A percentile compares a stretch with the other conserved stretches of the same genome.
Evolutionary conservation across 129 eudicot genomes (phyloP).

Genomic region (Dittrichia graveolens): DNA sequence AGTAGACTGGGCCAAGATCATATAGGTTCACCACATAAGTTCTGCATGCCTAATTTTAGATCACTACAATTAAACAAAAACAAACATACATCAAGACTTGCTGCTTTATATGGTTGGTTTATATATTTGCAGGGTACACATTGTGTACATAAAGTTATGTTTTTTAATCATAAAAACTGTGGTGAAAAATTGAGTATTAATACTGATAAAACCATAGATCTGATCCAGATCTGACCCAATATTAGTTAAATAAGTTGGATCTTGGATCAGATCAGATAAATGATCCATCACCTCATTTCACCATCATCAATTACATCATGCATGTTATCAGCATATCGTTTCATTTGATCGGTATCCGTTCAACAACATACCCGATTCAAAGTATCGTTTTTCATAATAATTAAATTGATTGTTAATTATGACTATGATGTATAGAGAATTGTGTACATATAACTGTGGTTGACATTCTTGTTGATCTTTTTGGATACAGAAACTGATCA

Average conservation of each 20-base stretch:
- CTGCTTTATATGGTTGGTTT: background rate
- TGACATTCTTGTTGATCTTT: conserved; percentile 4
- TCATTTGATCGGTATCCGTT: conserved; percentile 1
- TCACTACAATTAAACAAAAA: background rate
- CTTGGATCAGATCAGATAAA: conserved; percentile 32
- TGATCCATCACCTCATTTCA: conserved; percentile 24
- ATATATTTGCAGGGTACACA: background rate
- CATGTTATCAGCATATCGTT: conserved; percentile 11
- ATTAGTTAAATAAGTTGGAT: conserved; percentile 26
- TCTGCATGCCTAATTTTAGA: no score
- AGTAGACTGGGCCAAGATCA: no score
- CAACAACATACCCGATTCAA: conserved; percentile 15
- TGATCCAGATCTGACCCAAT: conserved; percentile 36
- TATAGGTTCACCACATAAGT: no score
- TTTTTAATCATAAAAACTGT: background rate
- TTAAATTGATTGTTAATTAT: background rate
- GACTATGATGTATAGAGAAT: background rate
- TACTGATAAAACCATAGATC: conserved; percentile 24
- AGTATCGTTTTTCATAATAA: no score
- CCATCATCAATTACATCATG: background rate
- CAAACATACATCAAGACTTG: background rate
- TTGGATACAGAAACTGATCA: conserved; percentile 33
- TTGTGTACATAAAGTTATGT: background rate
- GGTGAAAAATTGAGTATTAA: conserved; percentile 9
- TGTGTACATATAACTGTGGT: background rate